Evolutionary conservation across 2,329 filamentous ascomycete species (phyloP).

Genomic region (Sarocladium oryzae): DNA sequence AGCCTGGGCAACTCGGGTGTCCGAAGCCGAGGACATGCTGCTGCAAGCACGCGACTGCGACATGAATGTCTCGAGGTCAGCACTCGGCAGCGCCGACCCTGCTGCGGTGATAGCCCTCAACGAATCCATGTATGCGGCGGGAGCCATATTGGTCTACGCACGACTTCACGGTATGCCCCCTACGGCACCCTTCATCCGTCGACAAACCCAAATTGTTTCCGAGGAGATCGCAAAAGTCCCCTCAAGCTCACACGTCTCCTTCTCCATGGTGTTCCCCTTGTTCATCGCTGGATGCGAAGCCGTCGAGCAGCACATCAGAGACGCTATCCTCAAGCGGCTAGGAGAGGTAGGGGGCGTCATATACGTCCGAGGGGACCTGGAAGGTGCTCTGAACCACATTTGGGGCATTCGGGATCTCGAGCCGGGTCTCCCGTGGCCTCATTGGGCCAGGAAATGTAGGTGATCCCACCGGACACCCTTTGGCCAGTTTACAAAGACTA

Average conservation of each 20-base stretch:
- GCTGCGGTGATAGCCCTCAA: slow-evolving; percentile 12
- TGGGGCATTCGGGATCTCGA: slow-evolving; percentile 14
- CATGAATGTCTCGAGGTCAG: slow-evolving; percentile 5
- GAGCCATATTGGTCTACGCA: slow-evolving; percentile 13
- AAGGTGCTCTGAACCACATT: slow-evolving; percentile 12
- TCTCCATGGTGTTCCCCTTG: slow-evolving; percentile 13
- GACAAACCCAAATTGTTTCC: slow-evolving; percentile 10
- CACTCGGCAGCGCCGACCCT: slow-evolving; percentile 12
- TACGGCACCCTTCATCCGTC: slow-evolving; percentile 13
- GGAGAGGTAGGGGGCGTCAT: slow-evolving; percentile 10
- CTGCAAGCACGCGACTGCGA: slow-evolving; percentile 12
- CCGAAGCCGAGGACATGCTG: slow-evolving; percentile 12
- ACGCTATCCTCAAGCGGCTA: slow-evolving; percentile 10
- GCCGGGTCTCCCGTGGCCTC: slow-evolving; percentile 13
- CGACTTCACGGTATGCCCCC: slow-evolving; percentile 11
- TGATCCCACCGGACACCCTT: not conserved
- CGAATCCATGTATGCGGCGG: slow-evolving; percentile 14
- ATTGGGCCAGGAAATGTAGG: slow-evolving; percentile 13
- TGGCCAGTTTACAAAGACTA: not conserved
- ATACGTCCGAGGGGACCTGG: slow-evolving; percentile 13
- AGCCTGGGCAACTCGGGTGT: slow-evolving; percentile 7
- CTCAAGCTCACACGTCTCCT: slow-evolving; percentile 12
- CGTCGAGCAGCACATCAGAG: slow-evolving; percentile 11
- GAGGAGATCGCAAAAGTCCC: slow-evolving; percentile 12
- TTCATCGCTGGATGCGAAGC: slow-evolving; percentile 15